Conservation (phyloP, 164 flowering plant species). For the Dillenia turbinata region DNA sequence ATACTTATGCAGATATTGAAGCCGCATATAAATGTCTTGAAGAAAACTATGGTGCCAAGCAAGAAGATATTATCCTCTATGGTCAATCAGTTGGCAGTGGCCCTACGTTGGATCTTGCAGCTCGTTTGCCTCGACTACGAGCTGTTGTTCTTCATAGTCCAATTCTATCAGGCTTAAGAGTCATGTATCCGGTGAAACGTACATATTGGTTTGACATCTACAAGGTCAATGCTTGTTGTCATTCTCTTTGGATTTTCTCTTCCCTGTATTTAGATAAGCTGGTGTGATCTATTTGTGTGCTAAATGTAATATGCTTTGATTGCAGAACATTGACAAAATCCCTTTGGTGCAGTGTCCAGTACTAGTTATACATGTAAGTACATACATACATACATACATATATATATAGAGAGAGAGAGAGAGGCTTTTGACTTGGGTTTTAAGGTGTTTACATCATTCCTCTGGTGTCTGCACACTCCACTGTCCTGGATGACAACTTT, state of each 20-base stretch:
- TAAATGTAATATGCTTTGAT: background rate
- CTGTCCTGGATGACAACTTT: too few relatives aligned
- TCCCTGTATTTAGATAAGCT: too few relatives aligned
- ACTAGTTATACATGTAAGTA: constrained; percentile 36
- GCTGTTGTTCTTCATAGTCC: constrained; percentile 44
- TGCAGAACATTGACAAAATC: constrained; percentile 45
- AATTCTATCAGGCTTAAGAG: constrained; percentile 38
- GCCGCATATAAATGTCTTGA: constrained; percentile 40
- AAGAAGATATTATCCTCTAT: constrained; percentile 37
- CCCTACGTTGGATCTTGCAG: constrained; percentile 36
- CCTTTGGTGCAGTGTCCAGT: constrained; percentile 37
- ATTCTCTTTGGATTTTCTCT: too few relatives aligned
- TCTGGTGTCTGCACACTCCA: too few relatives aligned
- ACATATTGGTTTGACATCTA: constrained; percentile 48
- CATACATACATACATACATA: too few relatives aligned
- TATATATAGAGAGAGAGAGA: too few relatives aligned
- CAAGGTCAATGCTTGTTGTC: constrained; percentile 19
- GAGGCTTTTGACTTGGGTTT: background rate
- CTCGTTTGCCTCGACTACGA: constrained; percentile 34
- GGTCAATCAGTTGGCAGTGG: constrained; percentile 47
- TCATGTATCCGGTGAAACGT: constrained; percentile 44
- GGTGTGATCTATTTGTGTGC: background rate
- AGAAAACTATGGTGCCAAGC: constrained; percentile 32
- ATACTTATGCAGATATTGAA: constrained; percentile 44
- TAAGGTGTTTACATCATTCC: too few relatives aligned